A percentile compares a stretch with the other conserved stretches of the same genome.
Conservation (phyloP, 768 basidiomycete species). For the Chiua virens region DNA sequence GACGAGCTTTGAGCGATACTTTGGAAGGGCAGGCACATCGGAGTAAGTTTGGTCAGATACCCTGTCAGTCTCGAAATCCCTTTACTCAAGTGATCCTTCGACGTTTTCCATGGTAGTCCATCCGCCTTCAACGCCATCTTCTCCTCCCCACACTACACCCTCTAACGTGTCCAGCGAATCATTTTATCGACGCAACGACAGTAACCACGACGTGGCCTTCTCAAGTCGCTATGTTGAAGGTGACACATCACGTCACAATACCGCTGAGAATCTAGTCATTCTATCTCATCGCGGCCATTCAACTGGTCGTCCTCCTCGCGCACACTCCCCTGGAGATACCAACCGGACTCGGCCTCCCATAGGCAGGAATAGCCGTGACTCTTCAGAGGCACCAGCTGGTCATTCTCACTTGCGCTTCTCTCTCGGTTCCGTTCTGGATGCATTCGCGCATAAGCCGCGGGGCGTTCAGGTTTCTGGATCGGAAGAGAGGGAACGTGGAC, state of each 20-base stretch:
- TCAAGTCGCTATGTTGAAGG: neutral
- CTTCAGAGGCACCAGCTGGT: neutral
- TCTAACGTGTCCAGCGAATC: constrained; percentile 5
- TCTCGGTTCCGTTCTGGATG: constrained; percentile 15
- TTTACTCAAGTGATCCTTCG: neutral
- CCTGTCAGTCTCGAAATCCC: neutral
- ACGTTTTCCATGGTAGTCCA: neutral
- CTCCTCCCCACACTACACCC: neutral
- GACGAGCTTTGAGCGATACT: constrained; percentile 14
- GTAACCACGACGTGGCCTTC: neutral
- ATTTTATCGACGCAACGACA: neutral
- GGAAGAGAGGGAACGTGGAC: constrained; percentile 31
- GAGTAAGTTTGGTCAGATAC: neutral
- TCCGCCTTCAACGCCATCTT: neutral
- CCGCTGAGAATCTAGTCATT: constrained; percentile 23
- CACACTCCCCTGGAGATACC: constrained; percentile 3
- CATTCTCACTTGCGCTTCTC: constrained; percentile 21
- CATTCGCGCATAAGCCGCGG: constrained; percentile 15
- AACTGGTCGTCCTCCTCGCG: neutral
- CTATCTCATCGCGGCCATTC: neutral
- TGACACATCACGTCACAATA: constrained; percentile 31
- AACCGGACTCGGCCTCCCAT: neutral
- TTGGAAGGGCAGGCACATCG: neutral
- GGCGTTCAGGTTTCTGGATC: constrained; percentile 39
- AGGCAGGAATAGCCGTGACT: neutral